Evolutionary conservation across 345 rosid species (phyloP), one percentile per base, ranked within the genome.

Genomic region (Erodium maritimum): DNA sequence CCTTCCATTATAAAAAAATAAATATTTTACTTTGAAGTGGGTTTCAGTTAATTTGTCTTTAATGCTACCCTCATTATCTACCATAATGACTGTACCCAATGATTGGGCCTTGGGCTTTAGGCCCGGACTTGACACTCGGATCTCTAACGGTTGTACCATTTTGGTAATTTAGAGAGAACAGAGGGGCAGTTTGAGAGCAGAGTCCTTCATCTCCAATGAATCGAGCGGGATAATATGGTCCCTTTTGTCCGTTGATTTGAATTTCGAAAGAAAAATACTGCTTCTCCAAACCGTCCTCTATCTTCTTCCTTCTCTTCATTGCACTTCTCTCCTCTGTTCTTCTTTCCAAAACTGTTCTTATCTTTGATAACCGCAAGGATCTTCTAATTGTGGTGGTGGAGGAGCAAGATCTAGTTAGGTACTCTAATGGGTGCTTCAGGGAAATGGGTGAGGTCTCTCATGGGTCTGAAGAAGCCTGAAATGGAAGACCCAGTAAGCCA

Each of bases 381-480:
- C 34, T 29, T 29, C 5, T 3, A 29, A 29, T 29, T 29, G n/a
- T n/a, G n/a, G 3, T 3, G 8, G 34, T 29, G 34, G 5, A 29
- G 34, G 34, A 29, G 3, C 34, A 29, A 29, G 8, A 42, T 42
- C 14, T 42, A 17, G 37, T 20, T 17, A n/a, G 22, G 18, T 45
- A 11, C 63, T 23, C 23, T 29, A 21, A 87, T 87, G 95, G 91
- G 95, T 73, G 91, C 82, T 61, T 80, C 95, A 58, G 95, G 89
- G 33, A 87, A 80, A 67, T 87, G 95, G 95, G 80, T 87, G 3
- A 87, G 80, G 62, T 78, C 88, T 17, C 72, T 87, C 50, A 76
- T 82, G 4, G 84, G 91, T 58, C 73, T 80, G n/a, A 87, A 79
- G 62, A 87, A 80, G 71, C 37, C 70, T 0, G 88, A 79, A 57